Evolutionary conservation across 768 basidiomycete species (phyloP).

Genomic region (Leccinum truebloodii): DNA sequence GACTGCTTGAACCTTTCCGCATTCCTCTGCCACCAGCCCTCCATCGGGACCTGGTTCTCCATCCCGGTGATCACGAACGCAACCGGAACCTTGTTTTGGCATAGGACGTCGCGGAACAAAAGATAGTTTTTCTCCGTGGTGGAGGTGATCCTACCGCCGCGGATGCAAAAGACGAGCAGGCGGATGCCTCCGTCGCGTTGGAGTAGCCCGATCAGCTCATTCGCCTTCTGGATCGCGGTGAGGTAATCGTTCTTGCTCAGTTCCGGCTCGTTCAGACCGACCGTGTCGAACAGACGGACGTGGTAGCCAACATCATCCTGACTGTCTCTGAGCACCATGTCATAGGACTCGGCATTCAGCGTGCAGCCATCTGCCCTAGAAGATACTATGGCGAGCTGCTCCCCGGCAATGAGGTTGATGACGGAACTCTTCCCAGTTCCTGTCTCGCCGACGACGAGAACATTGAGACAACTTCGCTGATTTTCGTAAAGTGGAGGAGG

Average conservation of each 20-base stretch:
- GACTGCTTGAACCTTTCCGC: constrained; percentile 25
- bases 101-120: constrained; percentile 30
- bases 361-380: constrained; percentile 37
- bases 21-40: constrained; percentile 36
- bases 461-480: constrained; percentile 32
- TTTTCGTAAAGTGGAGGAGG: constrained; percentile 9
- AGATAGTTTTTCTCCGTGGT: constrained; percentile 28
- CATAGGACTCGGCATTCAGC: constrained; percentile 28
- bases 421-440: constrained; percentile 41
- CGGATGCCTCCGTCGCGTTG: constrained; percentile 26
- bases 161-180: constrained; percentile 35
- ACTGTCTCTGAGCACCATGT: constrained; percentile 17
- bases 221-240: constrained; percentile 30
- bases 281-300: constrained; percentile 33
- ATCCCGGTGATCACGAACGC: constrained; percentile 34
- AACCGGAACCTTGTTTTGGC: constrained; percentile 32
- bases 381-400: constrained; percentile 28
- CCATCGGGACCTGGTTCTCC: constrained; percentile 33
- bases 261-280: constrained; percentile 32
- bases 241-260: constrained; percentile 22
- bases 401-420: constrained; percentile 39
- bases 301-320: constrained; percentile 5
- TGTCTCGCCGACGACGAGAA: constrained; percentile 36
- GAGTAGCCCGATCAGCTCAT: constrained; percentile 34
- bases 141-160: constrained; percentile 31